These are phyloP conservation scores for Hypomyces rosellus DNA, from an alignment of 2,329 filamentous ascomycete genomes.

Conservation along the genomic window DNA sequence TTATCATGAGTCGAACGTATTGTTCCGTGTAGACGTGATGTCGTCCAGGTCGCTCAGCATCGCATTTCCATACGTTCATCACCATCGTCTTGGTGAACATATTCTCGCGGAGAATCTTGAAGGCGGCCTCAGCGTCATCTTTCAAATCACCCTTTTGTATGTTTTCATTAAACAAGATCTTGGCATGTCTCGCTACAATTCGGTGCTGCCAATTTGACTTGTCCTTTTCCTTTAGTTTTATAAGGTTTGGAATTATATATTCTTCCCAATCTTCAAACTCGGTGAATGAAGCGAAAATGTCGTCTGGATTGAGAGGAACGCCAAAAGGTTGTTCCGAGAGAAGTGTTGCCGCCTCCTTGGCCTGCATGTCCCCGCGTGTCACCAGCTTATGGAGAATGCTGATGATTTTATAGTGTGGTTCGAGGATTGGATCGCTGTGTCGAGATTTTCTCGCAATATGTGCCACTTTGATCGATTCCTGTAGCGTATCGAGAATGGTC, in stretches of 20 bases:
- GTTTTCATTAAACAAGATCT: conserved; percentile 46
- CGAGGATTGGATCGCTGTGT: conserved; percentile 70
- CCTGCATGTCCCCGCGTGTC: conserved; percentile 40
- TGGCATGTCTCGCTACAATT: conserved; percentile 69
- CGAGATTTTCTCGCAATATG: conserved; percentile 48
- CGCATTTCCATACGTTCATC: conserved; percentile 91
- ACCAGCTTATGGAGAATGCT: conserved; percentile 79
- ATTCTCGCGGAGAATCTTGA: conserved; percentile 63
- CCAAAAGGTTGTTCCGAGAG: conserved; percentile 52
- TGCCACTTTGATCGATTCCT: conserved; percentile 46
- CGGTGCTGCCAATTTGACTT: conserved; percentile 95
- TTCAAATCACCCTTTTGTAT: conserved; percentile 35
- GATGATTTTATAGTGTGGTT: conserved; percentile 89
- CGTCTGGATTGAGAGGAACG: conserved; percentile 25
- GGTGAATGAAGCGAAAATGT: conserved; percentile 29
- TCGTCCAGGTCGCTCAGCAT: conserved; percentile 72
- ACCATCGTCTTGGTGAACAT: conserved; percentile 93
- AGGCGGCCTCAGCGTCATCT: conserved; percentile 70
- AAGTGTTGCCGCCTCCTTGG: conserved; percentile 45
- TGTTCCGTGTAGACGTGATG: conserved; percentile 89
- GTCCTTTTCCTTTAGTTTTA: conserved; percentile 60
- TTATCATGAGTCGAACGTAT: conserved; percentile 77
- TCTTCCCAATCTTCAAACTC: conserved; percentile 54
- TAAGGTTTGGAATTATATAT: conserved; percentile 46
- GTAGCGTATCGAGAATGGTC: conserved; percentile 42